These are phyloP conservation scores for Morella rubra DNA, from an alignment of 306 rosid genomes.

Conservation along the genomic window DNA sequence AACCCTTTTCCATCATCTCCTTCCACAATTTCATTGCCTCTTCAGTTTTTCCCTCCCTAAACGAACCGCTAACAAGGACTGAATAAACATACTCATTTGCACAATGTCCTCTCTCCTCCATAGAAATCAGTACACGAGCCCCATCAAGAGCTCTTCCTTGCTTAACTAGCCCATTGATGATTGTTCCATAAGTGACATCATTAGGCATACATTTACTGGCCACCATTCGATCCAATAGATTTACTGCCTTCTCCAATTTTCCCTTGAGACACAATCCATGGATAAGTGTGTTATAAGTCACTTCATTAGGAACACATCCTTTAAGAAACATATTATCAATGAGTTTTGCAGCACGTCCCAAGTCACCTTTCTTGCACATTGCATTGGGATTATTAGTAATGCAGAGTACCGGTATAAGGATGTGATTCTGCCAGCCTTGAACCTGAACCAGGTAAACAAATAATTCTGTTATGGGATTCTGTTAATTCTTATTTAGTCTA, in stretches of 20 bases:
- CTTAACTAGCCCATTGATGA: conserved; percentile 81
- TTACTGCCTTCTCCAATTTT: conserved; percentile 77
- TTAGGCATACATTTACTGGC: conserved; percentile 70
- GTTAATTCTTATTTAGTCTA: neutral
- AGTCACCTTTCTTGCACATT: conserved; percentile 76
- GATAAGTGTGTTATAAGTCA: conserved; percentile 74
- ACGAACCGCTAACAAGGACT: conserved; percentile 77
- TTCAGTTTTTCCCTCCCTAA: conserved; percentile 72
- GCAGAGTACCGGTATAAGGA: conserved; percentile 85
- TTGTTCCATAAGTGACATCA: conserved; percentile 82
- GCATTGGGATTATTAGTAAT: conserved; percentile 80
- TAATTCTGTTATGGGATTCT: conserved; percentile 7
- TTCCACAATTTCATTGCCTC: conserved; percentile 76
- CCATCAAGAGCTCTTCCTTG: conserved; percentile 75
- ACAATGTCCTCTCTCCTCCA: conserved; percentile 71
- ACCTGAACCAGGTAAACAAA: conserved; percentile 59
- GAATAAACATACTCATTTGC: conserved; percentile 79
- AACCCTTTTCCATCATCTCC: conserved; percentile 65
- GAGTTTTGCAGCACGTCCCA: conserved; percentile 73
- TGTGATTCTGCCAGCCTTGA: conserved; percentile 89
- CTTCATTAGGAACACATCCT: conserved; percentile 85
- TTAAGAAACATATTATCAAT: conserved; percentile 92
- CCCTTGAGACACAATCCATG: conserved; percentile 89
- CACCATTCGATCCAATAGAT: conserved; percentile 72
- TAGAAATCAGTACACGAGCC: conserved; percentile 46